phyloP scores from a whole-genome alignment of 1,284 basidiomycete species.

The Farysia itapuensis region DNA sequence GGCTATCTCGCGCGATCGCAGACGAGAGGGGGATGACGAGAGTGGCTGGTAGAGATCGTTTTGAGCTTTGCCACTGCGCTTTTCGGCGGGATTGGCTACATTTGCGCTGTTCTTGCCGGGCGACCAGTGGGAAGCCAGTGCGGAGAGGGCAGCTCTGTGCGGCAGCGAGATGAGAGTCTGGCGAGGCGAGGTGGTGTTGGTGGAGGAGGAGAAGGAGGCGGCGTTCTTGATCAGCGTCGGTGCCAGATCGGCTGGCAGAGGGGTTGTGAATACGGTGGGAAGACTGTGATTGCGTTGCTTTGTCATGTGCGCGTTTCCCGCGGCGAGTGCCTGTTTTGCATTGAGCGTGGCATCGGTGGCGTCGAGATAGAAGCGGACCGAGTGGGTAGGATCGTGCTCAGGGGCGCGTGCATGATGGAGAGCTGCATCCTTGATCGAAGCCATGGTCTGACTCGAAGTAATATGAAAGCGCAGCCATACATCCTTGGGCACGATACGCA shows the following conservation, averaged over 20 bases:
- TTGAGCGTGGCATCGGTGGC: slow-evolving; percentile 17
- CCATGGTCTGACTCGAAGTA: slow-evolving; percentile 29
- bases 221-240: background rate
- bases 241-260: slow-evolving; percentile 3
- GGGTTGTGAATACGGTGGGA: slow-evolving; percentile 22
- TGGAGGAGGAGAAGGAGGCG: background rate
- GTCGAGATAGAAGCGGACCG: slow-evolving; percentile 33
- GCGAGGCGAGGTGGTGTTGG: background rate
- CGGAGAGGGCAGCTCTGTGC: background rate
- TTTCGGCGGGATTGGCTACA: background rate
- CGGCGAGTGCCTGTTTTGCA: slow-evolving; percentile 19
- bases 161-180: background rate
- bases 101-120: background rate
- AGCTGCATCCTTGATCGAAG: slow-evolving; percentile 35
- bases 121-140: background rate
- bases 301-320: slow-evolving; percentile 13
- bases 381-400: slow-evolving; percentile 25
- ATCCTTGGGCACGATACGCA: slow-evolving; percentile 48
- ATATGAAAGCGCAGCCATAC: slow-evolving; percentile 44
- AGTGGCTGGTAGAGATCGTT: background rate
- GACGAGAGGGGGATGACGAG: background rate
- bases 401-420: slow-evolving; percentile 23
- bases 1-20: background rate
- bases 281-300: slow-evolving; percentile 17
- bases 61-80: background rate